Percentiles rank a stretch among this genome's conserved stretches.
These are phyloP conservation scores for Elaeis oleifera DNA, from an alignment of 202 grass and related monocot genomes.

Conservation along the genomic window DNA sequence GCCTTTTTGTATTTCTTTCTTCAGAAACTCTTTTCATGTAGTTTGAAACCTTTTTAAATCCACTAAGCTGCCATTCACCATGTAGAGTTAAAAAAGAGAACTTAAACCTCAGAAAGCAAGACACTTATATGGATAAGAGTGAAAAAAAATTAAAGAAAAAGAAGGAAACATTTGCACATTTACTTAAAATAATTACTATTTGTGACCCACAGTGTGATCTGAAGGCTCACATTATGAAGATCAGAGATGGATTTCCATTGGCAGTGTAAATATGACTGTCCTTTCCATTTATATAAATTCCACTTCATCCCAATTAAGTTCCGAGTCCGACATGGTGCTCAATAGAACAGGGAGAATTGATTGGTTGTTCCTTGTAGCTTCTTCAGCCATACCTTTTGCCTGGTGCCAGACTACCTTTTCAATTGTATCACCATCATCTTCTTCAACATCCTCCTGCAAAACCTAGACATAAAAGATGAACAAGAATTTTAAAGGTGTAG, in stretches of 20 bases:
- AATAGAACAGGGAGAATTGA: conserved; percentile 66
- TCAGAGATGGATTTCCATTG: conserved; percentile 83
- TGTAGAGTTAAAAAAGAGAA: background rate
- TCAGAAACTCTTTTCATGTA: conserved; percentile 91
- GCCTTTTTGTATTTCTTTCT: conserved; percentile 80
- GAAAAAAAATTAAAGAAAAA: conserved; percentile 12
- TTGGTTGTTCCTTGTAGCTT: conserved; percentile 56
- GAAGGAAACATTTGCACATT: background rate
- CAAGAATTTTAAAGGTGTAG: background rate
- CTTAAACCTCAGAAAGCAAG: too few relatives aligned
- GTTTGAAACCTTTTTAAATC: conserved; percentile 97
- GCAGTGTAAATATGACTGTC: conserved; percentile 91
- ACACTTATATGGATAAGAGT: too few relatives aligned
- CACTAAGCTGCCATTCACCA: conserved; percentile 59
- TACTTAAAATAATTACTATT: background rate
- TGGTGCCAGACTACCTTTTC: conserved; percentile 96
- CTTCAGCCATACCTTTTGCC: conserved; percentile 65
- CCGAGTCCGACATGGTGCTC: conserved; percentile 48
- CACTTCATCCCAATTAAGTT: conserved; percentile 71
- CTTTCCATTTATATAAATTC: conserved; percentile 99
- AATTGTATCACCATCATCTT: conserved; percentile 68
- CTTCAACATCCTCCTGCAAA: conserved; percentile 80
- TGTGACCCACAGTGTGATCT: background rate
- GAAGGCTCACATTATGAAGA: conserved; percentile 64
- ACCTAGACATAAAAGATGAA: conserved; percentile 19